These are phyloP conservation scores for Monascus ruber DNA, from an alignment of 2,329 filamentous ascomycete species.

Conservation along the genomic window DNA sequence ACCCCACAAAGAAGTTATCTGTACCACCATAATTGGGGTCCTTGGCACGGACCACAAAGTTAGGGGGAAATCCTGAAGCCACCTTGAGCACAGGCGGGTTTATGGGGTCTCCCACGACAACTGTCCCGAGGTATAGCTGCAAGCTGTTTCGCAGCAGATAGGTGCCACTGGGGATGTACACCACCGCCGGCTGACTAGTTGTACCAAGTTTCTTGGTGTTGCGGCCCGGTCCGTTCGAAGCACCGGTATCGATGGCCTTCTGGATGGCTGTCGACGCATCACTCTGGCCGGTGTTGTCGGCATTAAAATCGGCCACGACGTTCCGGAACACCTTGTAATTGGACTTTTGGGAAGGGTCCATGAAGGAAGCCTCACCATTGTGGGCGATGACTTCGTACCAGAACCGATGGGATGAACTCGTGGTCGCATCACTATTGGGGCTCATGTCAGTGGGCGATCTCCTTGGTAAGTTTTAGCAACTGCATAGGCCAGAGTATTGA, in stretches of 20 bases:
- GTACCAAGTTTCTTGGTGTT: slow-evolving; percentile 16
- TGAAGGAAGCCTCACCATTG: slow-evolving; percentile 17
- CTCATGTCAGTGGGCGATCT: too few species aligned
- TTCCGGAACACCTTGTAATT: slow-evolving; percentile 26
- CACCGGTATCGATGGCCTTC: slow-evolving; percentile 17
- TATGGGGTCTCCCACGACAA: slow-evolving; percentile 27
- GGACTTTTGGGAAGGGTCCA: slow-evolving; percentile 12
- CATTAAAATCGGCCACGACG: slow-evolving; percentile 21
- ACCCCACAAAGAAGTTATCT: slow-evolving; percentile 25
- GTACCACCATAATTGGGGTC: slow-evolving; percentile 20
- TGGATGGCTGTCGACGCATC: slow-evolving; percentile 19
- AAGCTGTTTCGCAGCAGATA: slow-evolving; percentile 15
- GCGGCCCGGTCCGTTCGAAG: slow-evolving; percentile 14
- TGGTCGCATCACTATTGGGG: background rate
- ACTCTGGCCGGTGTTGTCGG: slow-evolving; percentile 20
- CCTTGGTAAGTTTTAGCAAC: too few species aligned
- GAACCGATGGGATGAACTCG: slow-evolving; percentile 6
- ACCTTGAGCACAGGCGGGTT: slow-evolving; percentile 43
- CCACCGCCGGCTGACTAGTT: slow-evolving; percentile 18
- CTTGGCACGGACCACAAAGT: slow-evolving; percentile 45
- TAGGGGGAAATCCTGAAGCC: slow-evolving; percentile 38
- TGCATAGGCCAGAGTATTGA: too few species aligned
- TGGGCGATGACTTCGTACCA: slow-evolving; percentile 20
- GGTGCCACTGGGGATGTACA: slow-evolving; percentile 20
- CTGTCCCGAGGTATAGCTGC: slow-evolving; percentile 21